Base-by-base conservation (phyloP, 2,329 filamentous ascomycete species). In the Aplosporella prunicola region DNA sequence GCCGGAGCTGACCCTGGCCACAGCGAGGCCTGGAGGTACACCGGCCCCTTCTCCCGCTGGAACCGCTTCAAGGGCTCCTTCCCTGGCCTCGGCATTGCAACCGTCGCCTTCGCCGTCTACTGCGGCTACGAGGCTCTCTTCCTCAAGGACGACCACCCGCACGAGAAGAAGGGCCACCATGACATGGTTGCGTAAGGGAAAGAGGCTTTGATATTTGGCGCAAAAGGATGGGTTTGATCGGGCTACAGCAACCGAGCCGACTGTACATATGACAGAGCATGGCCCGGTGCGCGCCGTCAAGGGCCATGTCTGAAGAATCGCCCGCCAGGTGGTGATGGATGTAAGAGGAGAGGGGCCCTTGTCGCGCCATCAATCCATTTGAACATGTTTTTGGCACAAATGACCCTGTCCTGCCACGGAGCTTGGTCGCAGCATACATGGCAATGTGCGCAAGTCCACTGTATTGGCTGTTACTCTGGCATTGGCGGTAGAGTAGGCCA, bases 21-120 rank as follows among this genome's bases (percentile, higher is more conserved):
- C 60, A 98, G 91, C 57, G 91, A 98, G 70, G 75, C 83, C 57
- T 98, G 91, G 91, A 76, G 91, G 64, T 95, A 94, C 71, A 79
- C 74, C 23, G 91, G 89, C 46, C 80, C 76, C 38, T 96, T 95
- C 71, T 81, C 80, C 48, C 77, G 89, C 52, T 82, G 71, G 67
- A 93, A 94, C 68, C 82, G 91, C 51, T 91, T 95, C 71, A 87
- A 80, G 68, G 70, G 74, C 53, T 71, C 78, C 46, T 86, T 98
- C 59, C 91, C 91, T 24, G 91, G 91, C 44, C 72, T 98, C 52
- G 91, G 91, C 47, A 93, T 89, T 51, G 91, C 87, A 20, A 82
- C 82, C 5, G 88, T 91, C 43, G 88, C 89, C 30, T 98, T 98
- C 61, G 78, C 81, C 33, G 80, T 70, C 45, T 98, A 98, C 68